A percentile compares a stretch with the other conserved stretches of the same genome.
These are phyloP conservation scores for Fraxinus nigra DNA, from an alignment of 305 asterid genomes.

Conservation along the genomic window DNA sequence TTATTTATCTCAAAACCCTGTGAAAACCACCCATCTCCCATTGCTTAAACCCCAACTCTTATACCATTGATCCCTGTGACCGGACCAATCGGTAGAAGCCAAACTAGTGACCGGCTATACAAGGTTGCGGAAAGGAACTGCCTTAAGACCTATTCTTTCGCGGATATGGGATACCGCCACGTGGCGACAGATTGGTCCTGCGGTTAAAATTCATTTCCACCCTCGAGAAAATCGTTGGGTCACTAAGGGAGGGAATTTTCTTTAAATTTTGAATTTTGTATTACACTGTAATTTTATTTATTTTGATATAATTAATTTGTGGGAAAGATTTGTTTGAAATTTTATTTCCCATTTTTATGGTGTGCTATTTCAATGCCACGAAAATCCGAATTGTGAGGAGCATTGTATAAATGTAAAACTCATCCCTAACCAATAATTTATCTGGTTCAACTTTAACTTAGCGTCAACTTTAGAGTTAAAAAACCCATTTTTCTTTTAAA, in stretches of 20 bases:
- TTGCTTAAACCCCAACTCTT: conserved; percentile 88
- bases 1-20: conserved; percentile 65
- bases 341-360: conserved; percentile 15
- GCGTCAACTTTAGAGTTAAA: conserved; percentile 29
- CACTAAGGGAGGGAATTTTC: conserved; percentile 58
- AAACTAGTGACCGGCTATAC: conserved; percentile 42
- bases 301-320: conserved; percentile 15
- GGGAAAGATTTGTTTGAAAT: conserved; percentile 20
- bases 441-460: conserved; percentile 52
- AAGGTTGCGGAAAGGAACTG: conserved; percentile 53
- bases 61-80: conserved; percentile 72
- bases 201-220: conserved; percentile 40
- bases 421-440: conserved; percentile 41
- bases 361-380: conserved; percentile 28
- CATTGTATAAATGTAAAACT: conserved; percentile 34
- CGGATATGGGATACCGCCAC: conserved; percentile 54
- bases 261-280: conserved; percentile 22
- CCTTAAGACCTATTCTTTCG: conserved; percentile 80
- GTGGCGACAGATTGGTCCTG: conserved; percentile 55
- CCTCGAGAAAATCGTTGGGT: conserved; percentile 86
- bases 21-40: conserved; percentile 52
- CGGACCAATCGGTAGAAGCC: conserved; percentile 50
- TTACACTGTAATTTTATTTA: not conserved
- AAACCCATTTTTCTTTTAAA: not conserved
- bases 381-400: conserved; percentile 37